A percentile compares a stretch with the other conserved stretches of the same genome.
Evolutionary conservation across 495 filamentous ascomycete species (phyloP).

Genomic region (Penicillium turbatum): DNA sequence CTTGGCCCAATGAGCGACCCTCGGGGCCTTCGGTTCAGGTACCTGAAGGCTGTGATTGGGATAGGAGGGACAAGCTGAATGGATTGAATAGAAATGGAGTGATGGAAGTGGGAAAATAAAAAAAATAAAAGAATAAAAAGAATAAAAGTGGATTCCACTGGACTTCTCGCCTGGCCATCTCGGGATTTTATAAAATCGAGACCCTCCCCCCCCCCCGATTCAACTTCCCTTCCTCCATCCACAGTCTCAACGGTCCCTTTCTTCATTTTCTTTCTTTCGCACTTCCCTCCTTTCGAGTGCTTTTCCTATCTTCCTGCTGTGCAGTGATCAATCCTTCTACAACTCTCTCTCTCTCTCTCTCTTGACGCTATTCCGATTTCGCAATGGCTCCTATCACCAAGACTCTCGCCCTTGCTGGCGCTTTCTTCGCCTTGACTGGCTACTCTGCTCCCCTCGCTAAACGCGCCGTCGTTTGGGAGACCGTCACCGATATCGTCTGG

Average conservation of each 20-base stretch:
- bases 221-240: constrained; percentile 2
- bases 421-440: constrained; percentile 36
- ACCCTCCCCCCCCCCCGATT: constrained; percentile 1
- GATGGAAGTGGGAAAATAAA: no score
- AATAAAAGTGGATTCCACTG: no score
- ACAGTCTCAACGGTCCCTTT: constrained; percentile 8
- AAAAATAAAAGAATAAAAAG: no score
- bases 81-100: no score
- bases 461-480: constrained; percentile 36
- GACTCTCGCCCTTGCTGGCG: constrained; percentile 39
- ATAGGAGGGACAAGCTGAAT: no score
- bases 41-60: neutral
- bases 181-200: constrained; percentile 7
- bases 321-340: constrained; percentile 30
- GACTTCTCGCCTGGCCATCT: no score
- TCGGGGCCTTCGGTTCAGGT: constrained; percentile 1
- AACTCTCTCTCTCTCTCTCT: constrained; percentile 11
- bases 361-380: constrained; percentile 8
- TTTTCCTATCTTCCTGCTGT: constrained; percentile 32
- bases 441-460: constrained; percentile 38
- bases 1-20: neutral
- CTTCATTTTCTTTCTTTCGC: constrained; percentile 17
- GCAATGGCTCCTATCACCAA: constrained; percentile 44
- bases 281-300: constrained; percentile 29
- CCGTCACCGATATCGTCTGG: constrained; percentile 35